phyloP scores from a whole-genome alignment of 2,329 filamentous ascomycete species.

The Hymenoscyphus fructigenus region DNA sequence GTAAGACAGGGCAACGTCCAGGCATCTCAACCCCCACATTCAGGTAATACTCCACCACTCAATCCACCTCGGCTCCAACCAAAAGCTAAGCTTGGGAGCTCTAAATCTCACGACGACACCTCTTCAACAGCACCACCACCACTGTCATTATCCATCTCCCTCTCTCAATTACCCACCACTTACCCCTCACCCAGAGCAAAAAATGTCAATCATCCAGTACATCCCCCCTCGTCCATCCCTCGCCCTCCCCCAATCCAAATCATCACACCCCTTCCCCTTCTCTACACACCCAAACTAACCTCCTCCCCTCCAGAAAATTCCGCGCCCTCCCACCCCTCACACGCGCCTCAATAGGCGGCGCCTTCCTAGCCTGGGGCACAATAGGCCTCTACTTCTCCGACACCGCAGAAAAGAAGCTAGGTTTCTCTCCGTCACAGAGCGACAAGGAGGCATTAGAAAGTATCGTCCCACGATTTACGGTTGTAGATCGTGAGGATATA shows the following conservation, averaged over 20 bases:
- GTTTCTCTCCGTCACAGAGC: slow-evolving; percentile 68
- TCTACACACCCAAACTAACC: slow-evolving; percentile 53
- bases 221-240: neutral
- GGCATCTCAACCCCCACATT: no score
- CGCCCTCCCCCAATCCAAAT: neutral
- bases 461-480: slow-evolving; percentile 60
- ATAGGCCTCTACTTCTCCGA: slow-evolving; percentile 74
- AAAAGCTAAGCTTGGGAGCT: no score
- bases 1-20: no score
- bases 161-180: neutral
- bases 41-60: no score
- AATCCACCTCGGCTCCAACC: no score
- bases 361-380: slow-evolving; percentile 73
- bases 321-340: slow-evolving; percentile 68
- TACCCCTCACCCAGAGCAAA: neutral
- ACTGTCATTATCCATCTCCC: neutral
- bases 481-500: slow-evolving; percentile 50
- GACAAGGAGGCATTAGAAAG: slow-evolving; percentile 68
- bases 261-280: slow-evolving; percentile 1
- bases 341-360: slow-evolving; percentile 69
- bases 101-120: no score
- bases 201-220: slow-evolving; percentile 19
- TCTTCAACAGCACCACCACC: neutral
- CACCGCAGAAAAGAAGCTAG: slow-evolving; percentile 69
- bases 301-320: slow-evolving; percentile 56